phyloP scores from a whole-genome alignment of 1,284 basidiomycete species.

The Trichosporon coremiiforme region DNA sequence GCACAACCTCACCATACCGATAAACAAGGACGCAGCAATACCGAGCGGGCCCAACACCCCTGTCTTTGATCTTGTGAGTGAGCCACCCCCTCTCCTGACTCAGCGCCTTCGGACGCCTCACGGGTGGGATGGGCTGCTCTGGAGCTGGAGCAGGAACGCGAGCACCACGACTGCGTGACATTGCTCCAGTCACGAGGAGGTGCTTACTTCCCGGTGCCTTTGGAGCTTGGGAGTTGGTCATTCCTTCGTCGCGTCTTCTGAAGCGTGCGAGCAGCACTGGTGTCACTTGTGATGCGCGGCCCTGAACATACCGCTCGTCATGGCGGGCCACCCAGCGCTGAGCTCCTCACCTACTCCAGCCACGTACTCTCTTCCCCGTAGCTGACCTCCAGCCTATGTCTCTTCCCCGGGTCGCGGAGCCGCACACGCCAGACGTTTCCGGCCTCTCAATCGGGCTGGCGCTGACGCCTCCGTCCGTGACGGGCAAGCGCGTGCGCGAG shows the following conservation, averaged over 20 bases:
- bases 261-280: not conserved
- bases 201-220: not conserved
- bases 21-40: not conserved
- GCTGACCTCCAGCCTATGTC: conserved; percentile 5
- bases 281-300: not conserved
- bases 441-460: conserved; percentile 16
- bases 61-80: conserved; percentile 16
- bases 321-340: too few relatives aligned
- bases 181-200: not conserved
- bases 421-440: conserved; percentile 22
- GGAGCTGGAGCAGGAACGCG: not conserved
- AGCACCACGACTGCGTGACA: not conserved
- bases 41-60: conserved; percentile 8
- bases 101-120: too few relatives aligned
- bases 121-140: not conserved
- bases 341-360: too few relatives aligned
- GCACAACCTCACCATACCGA: conserved; percentile 13
- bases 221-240: not conserved
- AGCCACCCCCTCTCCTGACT: not conserved
- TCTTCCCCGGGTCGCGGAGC: conserved; percentile 4
- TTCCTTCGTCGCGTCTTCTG: not conserved
- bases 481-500: conserved; percentile 29
- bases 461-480: conserved; percentile 16
- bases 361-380: too few relatives aligned
- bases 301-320: too few relatives aligned